Evolutionary conservation across 169 alveolate species (phyloP).

Genomic region (Cryptosporidium viatorum): DNA sequence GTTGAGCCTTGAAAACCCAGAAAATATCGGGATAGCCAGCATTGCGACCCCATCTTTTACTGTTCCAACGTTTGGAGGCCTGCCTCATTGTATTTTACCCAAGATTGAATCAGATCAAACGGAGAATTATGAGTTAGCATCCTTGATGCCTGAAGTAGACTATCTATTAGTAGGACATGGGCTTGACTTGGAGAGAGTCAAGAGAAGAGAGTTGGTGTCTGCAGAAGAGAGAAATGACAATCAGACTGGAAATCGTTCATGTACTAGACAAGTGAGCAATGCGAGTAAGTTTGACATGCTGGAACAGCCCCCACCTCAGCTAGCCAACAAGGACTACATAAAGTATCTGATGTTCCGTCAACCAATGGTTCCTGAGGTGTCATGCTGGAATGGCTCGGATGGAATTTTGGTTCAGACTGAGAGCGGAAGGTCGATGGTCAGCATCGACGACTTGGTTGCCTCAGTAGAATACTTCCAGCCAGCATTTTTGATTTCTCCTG

Average conservation of each 20-base stretch:
- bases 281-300: conserved; percentile 17
- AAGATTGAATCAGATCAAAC: background rate
- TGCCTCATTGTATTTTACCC: conserved; percentile 53
- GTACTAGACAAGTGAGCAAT: background rate
- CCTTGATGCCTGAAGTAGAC: conserved; percentile 37
- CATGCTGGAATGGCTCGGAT: conserved; percentile 54
- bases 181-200: conserved; percentile 15
- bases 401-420: conserved; percentile 36
- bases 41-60: conserved; percentile 56
- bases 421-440: conserved; percentile 18
- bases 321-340: conserved; percentile 35
- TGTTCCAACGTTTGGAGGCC: conserved; percentile 57
- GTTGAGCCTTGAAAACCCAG: background rate
- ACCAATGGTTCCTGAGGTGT: conserved; percentile 18
- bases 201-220: background rate
- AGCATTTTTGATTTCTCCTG: conserved; percentile 55
- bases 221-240: background rate
- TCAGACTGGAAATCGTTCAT: background rate
- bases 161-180: conserved; percentile 34
- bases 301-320: conserved; percentile 43
- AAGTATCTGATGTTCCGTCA: conserved; percentile 58
- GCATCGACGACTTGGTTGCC: conserved; percentile 24
- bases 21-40: background rate
- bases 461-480: conserved; percentile 26
- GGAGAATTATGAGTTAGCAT: conserved; percentile 11